phyloP scores from a whole-genome alignment of 768 basidiomycete species.

The Hypholoma fasciculare region DNA sequence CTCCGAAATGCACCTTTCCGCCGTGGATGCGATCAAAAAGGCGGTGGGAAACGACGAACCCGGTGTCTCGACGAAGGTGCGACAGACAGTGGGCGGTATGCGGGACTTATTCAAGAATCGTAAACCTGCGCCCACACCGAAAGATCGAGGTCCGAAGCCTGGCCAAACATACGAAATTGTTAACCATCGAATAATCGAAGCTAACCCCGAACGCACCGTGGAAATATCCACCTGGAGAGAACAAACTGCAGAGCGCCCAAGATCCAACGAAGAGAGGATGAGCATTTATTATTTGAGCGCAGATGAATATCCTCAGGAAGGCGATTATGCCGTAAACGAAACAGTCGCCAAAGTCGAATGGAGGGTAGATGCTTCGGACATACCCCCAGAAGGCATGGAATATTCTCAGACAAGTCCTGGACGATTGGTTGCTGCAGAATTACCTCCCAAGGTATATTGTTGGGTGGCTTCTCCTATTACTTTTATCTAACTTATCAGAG shows the following conservation, averaged over 20 bases:
- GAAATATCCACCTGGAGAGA: conserved; percentile 60
- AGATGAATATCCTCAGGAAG: conserved; percentile 30
- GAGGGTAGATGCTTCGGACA: background rate
- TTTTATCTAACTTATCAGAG: background rate
- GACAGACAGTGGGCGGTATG: conserved; percentile 13
- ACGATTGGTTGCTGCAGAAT: background rate
- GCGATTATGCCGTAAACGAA: conserved; percentile 18
- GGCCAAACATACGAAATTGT: conserved; percentile 45
- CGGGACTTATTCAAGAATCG: conserved; percentile 23
- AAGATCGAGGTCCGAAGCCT: conserved; percentile 24
- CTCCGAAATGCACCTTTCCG: conserved; percentile 16
- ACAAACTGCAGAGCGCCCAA: conserved; percentile 43
- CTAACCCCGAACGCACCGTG: conserved; percentile 50
- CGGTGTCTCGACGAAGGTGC: conserved; percentile 1
- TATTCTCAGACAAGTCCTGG: background rate
- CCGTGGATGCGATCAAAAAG: conserved; percentile 9
- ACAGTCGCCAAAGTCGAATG: conserved; percentile 5
- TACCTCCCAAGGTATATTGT: background rate
- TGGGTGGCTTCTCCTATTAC: background rate
- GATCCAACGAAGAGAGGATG: conserved; percentile 34
- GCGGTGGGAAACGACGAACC: conserved; percentile 1
- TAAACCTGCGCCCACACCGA: conserved; percentile 13
- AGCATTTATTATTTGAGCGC: conserved; percentile 47
- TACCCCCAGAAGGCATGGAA: background rate
- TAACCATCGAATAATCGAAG: conserved; percentile 41